Percentiles rank a stretch among this genome's conserved stretches.
Evolutionary conservation across 805 yeast genomes (phyloP).

Genomic region (Starmerella stigmatis): DNA sequence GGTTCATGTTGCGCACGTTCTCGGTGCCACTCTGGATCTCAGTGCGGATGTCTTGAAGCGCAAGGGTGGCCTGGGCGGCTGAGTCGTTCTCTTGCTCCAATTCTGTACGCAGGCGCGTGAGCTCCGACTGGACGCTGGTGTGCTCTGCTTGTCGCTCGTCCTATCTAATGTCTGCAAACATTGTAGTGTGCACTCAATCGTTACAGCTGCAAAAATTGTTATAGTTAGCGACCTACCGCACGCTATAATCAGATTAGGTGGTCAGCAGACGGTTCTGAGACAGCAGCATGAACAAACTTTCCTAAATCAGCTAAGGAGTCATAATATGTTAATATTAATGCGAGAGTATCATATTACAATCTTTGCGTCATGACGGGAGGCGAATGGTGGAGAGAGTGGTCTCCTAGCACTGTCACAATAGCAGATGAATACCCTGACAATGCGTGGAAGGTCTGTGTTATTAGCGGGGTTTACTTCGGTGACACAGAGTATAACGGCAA

Average conservation of each 20-base stretch:
- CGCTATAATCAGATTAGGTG: too few relatives aligned
- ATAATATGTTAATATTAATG: too few relatives aligned
- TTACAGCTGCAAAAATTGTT: too few relatives aligned
- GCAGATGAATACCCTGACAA: slow-evolving; percentile 28
- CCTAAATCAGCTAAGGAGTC: not conserved
- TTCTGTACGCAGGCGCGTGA: slow-evolving; percentile 15
- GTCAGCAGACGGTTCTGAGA: too few relatives aligned
- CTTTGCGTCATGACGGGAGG: not conserved
- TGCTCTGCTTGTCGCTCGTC: slow-evolving; percentile 6
- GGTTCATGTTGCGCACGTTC: not conserved
- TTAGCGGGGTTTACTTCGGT: slow-evolving; percentile 36
- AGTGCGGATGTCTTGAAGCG: slow-evolving; percentile 73
- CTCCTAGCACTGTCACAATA: slow-evolving; percentile 30
- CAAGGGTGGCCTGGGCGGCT: slow-evolving; percentile 43
- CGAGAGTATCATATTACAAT: too few relatives aligned
- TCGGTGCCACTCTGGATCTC: slow-evolving; percentile 43
- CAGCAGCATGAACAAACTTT: too few relatives aligned
- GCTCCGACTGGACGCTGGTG: slow-evolving; percentile 12
- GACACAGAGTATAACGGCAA: slow-evolving; percentile 37
- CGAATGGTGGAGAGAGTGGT: slow-evolving; percentile 25
- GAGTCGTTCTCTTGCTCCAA: slow-evolving; percentile 33
- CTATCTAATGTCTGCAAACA: too few relatives aligned
- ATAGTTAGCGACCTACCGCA: too few relatives aligned
- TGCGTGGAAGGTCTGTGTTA: slow-evolving; percentile 36
- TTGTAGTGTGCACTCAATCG: too few relatives aligned